Conservation (phyloP, 2,329 filamentous ascomycete genomes). For the Ophiostoma himal-ulmi region DNA sequence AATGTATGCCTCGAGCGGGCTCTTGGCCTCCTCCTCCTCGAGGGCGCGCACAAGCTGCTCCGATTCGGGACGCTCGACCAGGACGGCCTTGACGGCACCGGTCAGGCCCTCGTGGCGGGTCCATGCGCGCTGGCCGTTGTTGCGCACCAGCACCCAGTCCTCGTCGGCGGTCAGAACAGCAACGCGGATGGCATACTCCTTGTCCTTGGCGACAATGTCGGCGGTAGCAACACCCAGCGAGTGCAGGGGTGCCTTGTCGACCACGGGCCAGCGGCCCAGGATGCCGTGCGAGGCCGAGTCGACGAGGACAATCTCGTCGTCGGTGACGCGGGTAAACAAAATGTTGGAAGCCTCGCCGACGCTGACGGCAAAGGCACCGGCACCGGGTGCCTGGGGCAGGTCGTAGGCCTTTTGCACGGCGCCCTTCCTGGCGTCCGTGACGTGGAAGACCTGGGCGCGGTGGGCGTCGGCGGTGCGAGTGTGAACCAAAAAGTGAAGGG, state of each 20-base stretch:
- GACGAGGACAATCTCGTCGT: constrained; percentile 65
- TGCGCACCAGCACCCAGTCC: constrained; percentile 79
- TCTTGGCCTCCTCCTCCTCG: constrained; percentile 66
- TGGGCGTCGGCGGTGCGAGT: constrained; percentile 58
- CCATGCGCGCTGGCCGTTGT: constrained; percentile 56
- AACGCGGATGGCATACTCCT: constrained; percentile 69
- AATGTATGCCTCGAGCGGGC: constrained; percentile 72
- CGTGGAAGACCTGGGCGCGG: constrained; percentile 72
- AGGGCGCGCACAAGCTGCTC: constrained; percentile 68
- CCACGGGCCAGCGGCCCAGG: constrained; percentile 66
- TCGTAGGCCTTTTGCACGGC: constrained; percentile 72
- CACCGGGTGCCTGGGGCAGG: constrained; percentile 63
- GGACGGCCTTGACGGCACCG: constrained; percentile 71
- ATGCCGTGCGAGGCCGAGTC: constrained; percentile 73
- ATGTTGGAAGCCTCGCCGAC: constrained; percentile 56
- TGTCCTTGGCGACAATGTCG: constrained; percentile 64
- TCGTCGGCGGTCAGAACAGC: constrained; percentile 62
- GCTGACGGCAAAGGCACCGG: constrained; percentile 67
- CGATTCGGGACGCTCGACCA: constrained; percentile 68
- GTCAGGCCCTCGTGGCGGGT: constrained; percentile 73
- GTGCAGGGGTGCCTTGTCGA: constrained; percentile 34
- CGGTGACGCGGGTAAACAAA: constrained; percentile 79
- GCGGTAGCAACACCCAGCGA: constrained; percentile 42
- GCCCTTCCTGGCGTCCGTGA: constrained; percentile 60
- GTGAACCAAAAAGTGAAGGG: constrained; percentile 80